Base-by-base conservation (phyloP, 2,329 filamentous ascomycete genomes). In the Cryphonectria radicalis region DNA sequence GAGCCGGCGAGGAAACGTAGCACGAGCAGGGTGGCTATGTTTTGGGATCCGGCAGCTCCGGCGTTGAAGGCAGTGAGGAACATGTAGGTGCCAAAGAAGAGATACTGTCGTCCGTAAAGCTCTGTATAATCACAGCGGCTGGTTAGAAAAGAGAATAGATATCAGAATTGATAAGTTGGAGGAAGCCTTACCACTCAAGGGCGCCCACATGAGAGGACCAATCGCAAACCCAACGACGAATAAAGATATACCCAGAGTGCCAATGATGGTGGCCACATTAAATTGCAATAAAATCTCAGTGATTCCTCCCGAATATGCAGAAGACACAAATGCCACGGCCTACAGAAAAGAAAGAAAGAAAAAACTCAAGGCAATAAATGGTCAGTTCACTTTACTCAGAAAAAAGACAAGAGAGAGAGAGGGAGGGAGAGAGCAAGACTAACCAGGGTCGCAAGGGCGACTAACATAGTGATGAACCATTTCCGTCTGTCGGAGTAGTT, bases 1-100 rank as follows among this genome's bases (percentile, higher is more conserved):
- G 87, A 80, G 55, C 90, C 89, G 32, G 88, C 87, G 67, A 93
- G 86, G 80, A 93, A 93, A n/a, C 91, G 87, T 55, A 92, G 82
- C n/a, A 92, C 84, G 43, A 93, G 80, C 2, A 93, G 81, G 1
- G 87, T 87, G 64, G 82, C 82, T 72, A 91, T 88, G 74, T 87
- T 89, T 70, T 87, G 81, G 0, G 87, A 82, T 11, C 86, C 90
- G 1, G 88, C 87, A 25, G 84, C 84, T 5, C 84, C 90, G 32
- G 86, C 88, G 75, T 88, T 91, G 77, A 93, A 92, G 1, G 85
- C 85, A 1, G 87, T 87, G 71, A 92, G 84, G 17, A 83, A 82
- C 68, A 85, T 79, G 75, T 90, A 90, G 4, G 88, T 90, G 69
- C 83, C 79, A 74, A 88, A 84, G 77, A 91, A 90, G 25, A 92